Conservation (phyloP, 345 rosid genomes). For the Raphanus sativus region DNA sequence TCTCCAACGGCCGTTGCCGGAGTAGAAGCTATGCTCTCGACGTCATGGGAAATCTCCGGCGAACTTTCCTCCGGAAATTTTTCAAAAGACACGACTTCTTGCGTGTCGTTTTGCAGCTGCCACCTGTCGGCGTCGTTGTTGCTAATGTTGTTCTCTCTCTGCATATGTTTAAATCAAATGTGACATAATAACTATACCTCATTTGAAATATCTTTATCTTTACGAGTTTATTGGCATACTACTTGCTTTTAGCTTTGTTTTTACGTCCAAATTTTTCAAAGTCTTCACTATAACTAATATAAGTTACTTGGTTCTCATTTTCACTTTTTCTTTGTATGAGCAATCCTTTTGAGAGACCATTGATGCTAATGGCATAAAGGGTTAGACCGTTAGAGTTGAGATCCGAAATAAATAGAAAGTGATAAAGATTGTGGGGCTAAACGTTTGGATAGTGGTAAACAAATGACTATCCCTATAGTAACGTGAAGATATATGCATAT, state of each 20-base stretch:
- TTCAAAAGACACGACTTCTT: conserved; percentile 81
- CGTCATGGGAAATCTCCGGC: conserved; percentile 67
- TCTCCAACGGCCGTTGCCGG: conserved; percentile 49
- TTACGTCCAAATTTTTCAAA: background rate
- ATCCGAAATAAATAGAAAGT: background rate
- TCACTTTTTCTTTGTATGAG: background rate
- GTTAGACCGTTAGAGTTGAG: conserved; percentile 1
- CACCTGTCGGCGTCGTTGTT: conserved; percentile 26
- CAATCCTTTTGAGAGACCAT: background rate
- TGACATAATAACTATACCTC: background rate
- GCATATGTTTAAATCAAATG: background rate
- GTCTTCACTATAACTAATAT: background rate
- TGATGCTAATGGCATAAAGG: background rate
- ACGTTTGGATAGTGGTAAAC: conserved; percentile 26
- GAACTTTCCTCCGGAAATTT: conserved; percentile 86
- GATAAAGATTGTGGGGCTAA: conserved; percentile 20
- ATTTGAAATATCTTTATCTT: conserved; percentile 9
- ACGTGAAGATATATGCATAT: conserved; percentile 3
- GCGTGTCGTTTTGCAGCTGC: conserved; percentile 63
- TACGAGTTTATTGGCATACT: background rate
- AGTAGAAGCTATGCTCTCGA: conserved; percentile 53
- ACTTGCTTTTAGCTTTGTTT: background rate
- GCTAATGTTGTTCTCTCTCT: conserved; percentile 27
- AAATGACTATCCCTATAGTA: conserved; percentile 21
- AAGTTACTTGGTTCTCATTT: background rate